Conservation (phyloP, 106 monocot genomes). For the Agapanthus africanus region DNA sequence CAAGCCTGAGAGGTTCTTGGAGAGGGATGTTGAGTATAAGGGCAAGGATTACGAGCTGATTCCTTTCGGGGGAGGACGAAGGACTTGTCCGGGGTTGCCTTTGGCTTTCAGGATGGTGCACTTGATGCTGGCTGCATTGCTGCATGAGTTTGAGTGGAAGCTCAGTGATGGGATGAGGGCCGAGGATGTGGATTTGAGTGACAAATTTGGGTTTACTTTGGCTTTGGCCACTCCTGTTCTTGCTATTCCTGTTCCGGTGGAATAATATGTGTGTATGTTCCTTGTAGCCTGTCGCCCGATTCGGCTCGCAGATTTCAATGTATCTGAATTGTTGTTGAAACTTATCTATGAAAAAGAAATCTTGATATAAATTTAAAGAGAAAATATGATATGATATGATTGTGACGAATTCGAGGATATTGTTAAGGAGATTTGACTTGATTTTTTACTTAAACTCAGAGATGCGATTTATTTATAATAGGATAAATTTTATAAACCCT, state of each 20-base stretch:
- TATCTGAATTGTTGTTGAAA: too few relatives aligned
- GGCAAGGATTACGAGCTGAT: conserved; percentile 19
- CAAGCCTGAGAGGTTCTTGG: too few relatives aligned
- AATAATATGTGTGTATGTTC: neutral
- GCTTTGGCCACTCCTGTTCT: neutral
- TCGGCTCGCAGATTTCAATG: too few relatives aligned
- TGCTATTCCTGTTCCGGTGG: neutral
- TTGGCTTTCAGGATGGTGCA: conserved; percentile 6
- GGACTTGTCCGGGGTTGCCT: conserved; percentile 22
- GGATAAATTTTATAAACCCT: too few relatives aligned
- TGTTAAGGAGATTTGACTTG: too few relatives aligned
- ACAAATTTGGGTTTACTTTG: neutral
- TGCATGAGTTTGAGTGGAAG: neutral
- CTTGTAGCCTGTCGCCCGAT: too few relatives aligned
- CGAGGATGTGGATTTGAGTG: neutral
- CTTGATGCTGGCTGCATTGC: neutral
- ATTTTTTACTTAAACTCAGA: too few relatives aligned
- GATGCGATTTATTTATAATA: too few relatives aligned
- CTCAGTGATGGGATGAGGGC: neutral
- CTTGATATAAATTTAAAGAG: too few relatives aligned
- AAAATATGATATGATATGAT: too few relatives aligned
- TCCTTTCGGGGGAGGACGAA: conserved; percentile 20
- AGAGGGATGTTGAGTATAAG: neutral
- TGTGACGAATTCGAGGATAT: too few relatives aligned
- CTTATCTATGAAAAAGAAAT: too few relatives aligned